Conservation (phyloP, 495 filamentous ascomycete species). For the Aspergillus diversus region DNA sequence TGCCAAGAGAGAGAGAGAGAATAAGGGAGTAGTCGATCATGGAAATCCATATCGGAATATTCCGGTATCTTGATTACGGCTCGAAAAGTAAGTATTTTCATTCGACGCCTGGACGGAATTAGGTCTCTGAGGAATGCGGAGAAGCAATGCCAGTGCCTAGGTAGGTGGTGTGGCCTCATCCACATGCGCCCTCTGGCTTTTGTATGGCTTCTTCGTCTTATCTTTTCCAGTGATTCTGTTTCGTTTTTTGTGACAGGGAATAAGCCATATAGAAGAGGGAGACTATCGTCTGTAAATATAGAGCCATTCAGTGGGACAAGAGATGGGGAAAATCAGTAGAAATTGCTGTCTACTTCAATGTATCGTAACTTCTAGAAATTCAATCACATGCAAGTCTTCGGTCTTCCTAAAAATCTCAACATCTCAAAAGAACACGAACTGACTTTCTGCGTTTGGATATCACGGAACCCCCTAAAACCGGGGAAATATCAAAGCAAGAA, state of each 20-base stretch:
- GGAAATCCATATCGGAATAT: background rate
- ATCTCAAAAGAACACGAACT: constrained; percentile 8
- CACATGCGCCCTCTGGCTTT: too few relatives aligned
- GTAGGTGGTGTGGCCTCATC: too few relatives aligned
- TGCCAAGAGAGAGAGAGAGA: too few relatives aligned
- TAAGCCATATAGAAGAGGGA: too few relatives aligned
- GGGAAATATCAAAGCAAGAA: constrained; percentile 11
- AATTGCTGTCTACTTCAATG: constrained; percentile 6
- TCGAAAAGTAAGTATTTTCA: background rate
- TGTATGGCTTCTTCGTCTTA: too few relatives aligned
- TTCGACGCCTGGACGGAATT: background rate
- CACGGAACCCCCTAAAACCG: constrained; percentile 23
- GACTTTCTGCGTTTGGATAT: constrained; percentile 24
- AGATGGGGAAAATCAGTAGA: background rate
- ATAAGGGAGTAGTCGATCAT: background rate
- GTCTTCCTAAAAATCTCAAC: constrained; percentile 1
- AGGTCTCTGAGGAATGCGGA: too few relatives aligned
- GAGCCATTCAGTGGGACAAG: background rate
- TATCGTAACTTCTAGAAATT: background rate
- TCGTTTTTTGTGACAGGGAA: too few relatives aligned
- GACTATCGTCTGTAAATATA: too few relatives aligned
- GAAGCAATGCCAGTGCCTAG: too few relatives aligned
- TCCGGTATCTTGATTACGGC: background rate
- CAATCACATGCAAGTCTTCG: constrained; percentile 2
- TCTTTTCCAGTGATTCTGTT: too few relatives aligned